Conservation (phyloP, 352 stramenopile species). For the Phytophthora litchii region DNA sequence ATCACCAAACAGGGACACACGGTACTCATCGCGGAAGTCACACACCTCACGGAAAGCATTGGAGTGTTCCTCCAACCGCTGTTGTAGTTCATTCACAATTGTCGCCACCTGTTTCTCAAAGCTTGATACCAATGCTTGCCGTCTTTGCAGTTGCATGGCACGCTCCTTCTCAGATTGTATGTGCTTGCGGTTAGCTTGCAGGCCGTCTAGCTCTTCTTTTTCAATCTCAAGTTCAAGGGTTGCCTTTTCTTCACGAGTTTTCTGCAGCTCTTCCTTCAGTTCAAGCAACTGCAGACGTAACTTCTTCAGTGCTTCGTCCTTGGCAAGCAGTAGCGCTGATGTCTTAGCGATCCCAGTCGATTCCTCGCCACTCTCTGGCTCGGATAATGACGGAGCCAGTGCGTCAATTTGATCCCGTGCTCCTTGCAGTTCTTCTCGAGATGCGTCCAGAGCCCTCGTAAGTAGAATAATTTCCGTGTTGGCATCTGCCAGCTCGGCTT, state of each 20-base stretch:
- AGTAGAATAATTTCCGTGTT: constrained; percentile 35
- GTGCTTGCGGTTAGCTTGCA: constrained; percentile 37
- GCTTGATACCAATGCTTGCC: constrained; percentile 40
- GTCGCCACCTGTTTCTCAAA: constrained; percentile 48
- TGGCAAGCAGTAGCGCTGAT: constrained; percentile 15
- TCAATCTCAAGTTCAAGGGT: constrained; percentile 34
- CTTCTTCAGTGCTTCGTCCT: constrained; percentile 39
- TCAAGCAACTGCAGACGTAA: constrained; percentile 30
- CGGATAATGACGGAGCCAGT: constrained; percentile 13
- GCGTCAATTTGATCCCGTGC: constrained; percentile 22
- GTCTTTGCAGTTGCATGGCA: constrained; percentile 43
- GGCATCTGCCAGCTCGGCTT: constrained; percentile 29
- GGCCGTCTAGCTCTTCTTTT: constrained; percentile 34
- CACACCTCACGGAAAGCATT: constrained; percentile 66
- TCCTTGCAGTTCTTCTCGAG: constrained; percentile 27
- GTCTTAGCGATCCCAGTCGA: constrained; percentile 15
- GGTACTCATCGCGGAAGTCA: constrained; percentile 52
- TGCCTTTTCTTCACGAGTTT: constrained; percentile 36
- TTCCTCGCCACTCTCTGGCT: constrained; percentile 30
- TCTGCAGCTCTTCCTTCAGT: constrained; percentile 39
- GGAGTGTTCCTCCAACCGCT: constrained; percentile 62
- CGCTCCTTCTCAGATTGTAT: constrained; percentile 49
- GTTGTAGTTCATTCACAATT: constrained; percentile 56
- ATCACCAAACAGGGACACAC: constrained; percentile 3
- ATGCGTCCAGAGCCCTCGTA: constrained; percentile 25